These are phyloP conservation scores for Leucocoprinus sp. DNA, from an alignment of 768 basidiomycete genomes.

Conservation along the genomic window DNA sequence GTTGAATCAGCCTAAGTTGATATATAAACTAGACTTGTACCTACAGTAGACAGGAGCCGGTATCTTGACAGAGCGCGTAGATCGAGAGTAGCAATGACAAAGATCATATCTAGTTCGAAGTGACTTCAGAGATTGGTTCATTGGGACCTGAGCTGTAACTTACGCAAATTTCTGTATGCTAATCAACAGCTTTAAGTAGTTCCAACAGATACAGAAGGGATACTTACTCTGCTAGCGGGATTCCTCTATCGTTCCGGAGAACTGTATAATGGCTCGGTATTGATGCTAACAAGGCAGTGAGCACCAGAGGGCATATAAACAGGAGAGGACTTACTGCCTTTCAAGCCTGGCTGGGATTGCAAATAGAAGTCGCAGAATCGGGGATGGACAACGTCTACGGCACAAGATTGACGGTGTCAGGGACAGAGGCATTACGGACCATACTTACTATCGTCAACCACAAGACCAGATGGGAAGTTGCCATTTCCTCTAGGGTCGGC, in stretches of 20 bases:
- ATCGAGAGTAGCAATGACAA: constrained; percentile 62
- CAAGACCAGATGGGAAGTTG: constrained; percentile 34
- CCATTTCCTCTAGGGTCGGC: constrained; percentile 39
- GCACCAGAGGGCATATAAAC: neutral
- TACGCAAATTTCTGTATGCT: constrained; percentile 10
- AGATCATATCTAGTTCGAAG: constrained; percentile 27
- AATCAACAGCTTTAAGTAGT: neutral
- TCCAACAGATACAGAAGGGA: neutral
- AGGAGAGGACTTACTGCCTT: constrained; percentile 35
- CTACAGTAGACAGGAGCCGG: constrained; percentile 69
- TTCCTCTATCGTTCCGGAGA: constrained; percentile 24
- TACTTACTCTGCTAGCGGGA: constrained; percentile 22
- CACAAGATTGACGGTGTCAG: constrained; percentile 5
- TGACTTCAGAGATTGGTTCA: neutral
- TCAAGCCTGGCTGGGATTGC: constrained; percentile 46
- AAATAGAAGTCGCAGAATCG: constrained; percentile 44
- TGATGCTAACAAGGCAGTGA: constrained; percentile 1
- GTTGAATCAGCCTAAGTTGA: neutral
- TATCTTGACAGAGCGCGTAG: constrained; percentile 67
- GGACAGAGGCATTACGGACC: neutral
- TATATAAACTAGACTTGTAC: constrained; percentile 21
- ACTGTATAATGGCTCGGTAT: constrained; percentile 50
- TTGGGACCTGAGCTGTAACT: neutral
- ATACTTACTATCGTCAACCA: constrained; percentile 23
- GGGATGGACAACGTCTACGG: constrained; percentile 31